Conservation (phyloP, 192 early-diverging fungal genomes). For the Dimargaris xerosporica region DNA sequence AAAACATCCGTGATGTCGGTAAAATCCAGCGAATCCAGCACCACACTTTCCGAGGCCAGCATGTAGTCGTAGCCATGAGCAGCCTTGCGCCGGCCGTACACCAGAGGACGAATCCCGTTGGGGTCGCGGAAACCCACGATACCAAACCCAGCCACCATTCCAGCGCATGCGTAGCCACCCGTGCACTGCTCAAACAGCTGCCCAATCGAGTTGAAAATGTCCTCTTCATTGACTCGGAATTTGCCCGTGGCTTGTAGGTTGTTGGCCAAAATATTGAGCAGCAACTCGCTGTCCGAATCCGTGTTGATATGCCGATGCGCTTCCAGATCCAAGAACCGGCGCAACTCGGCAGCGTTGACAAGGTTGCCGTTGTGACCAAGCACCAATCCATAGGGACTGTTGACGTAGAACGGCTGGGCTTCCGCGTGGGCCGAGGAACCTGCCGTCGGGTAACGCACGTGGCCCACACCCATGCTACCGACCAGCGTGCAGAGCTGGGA, state of each 20-base stretch:
- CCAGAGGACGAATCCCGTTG: constrained; percentile 90
- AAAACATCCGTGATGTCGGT: constrained; percentile 76
- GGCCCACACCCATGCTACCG: constrained; percentile 88
- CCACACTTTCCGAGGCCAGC: constrained; percentile 96
- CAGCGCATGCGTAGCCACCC: constrained; percentile 90
- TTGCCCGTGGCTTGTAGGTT: constrained; percentile 96
- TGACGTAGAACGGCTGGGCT: constrained; percentile 99
- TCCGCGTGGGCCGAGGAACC: constrained; percentile 91
- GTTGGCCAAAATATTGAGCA: constrained; percentile 95
- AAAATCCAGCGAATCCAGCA: constrained; percentile 80
- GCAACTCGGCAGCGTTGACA: constrained; percentile 83
- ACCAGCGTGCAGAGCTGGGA: constrained; percentile 56
- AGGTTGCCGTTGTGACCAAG: constrained; percentile 98
- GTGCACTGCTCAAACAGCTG: constrained; percentile 66
- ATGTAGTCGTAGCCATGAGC: constrained; percentile 83
- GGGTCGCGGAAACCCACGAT: constrained; percentile 91
- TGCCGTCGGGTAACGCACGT: constrained; percentile 97
- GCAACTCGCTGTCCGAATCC: constrained; percentile 96
- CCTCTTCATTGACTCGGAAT: constrained; percentile 93
- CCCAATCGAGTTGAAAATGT: constrained; percentile 87
- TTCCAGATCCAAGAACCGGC: constrained; percentile 76
- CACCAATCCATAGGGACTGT: constrained; percentile 95
- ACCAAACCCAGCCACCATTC: constrained; percentile 97
- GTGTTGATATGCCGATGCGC: constrained; percentile 99
- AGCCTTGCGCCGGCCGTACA: constrained; percentile 69